Percentiles rank a stretch among this genome's conserved stretches.
Conservation (phyloP, 768 basidiomycete genomes). For the Lactarius vividus region DNA sequence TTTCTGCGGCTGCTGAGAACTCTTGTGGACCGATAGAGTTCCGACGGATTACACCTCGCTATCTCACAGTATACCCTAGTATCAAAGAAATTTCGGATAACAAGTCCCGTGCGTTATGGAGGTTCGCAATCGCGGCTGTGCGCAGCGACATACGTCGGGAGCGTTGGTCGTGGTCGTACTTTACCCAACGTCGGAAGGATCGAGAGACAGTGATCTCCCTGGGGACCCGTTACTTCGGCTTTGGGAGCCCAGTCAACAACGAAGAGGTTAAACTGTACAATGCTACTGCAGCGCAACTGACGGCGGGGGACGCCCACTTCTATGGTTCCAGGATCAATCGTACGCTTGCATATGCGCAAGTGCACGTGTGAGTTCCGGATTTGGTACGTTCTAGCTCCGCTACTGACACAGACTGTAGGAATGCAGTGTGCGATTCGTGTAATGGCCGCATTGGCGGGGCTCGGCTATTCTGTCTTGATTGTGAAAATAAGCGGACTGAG, state of each 20-base stretch:
- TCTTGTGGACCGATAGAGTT: constrained; percentile 27
- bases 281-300: constrained; percentile 25
- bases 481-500: constrained; percentile 20
- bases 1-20: background rate
- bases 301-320: constrained; percentile 31
- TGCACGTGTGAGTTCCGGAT: constrained; percentile 26
- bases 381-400: background rate
- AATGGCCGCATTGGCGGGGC: constrained; percentile 31
- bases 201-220: constrained; percentile 32
- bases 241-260: constrained; percentile 22
- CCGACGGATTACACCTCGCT: constrained; percentile 29
- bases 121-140: too few species aligned
- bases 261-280: constrained; percentile 28
- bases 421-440: constrained; percentile 32
- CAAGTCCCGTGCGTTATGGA: constrained; percentile 35
- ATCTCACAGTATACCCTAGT: constrained; percentile 31
- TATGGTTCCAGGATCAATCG: constrained; percentile 27
- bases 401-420: constrained; percentile 11
- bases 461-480: constrained; percentile 36
- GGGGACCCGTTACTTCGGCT: constrained; percentile 24
- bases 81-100: constrained; percentile 29
- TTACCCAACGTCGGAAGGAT: constrained; percentile 33
- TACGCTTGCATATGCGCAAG: constrained; percentile 25
- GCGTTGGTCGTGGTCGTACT: constrained; percentile 34
- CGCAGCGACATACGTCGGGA: constrained; percentile 29